Evolutionary conservation across 2,329 filamentous ascomycete genomes (phyloP).

Genomic region (Microsporum audouinii): DNA sequence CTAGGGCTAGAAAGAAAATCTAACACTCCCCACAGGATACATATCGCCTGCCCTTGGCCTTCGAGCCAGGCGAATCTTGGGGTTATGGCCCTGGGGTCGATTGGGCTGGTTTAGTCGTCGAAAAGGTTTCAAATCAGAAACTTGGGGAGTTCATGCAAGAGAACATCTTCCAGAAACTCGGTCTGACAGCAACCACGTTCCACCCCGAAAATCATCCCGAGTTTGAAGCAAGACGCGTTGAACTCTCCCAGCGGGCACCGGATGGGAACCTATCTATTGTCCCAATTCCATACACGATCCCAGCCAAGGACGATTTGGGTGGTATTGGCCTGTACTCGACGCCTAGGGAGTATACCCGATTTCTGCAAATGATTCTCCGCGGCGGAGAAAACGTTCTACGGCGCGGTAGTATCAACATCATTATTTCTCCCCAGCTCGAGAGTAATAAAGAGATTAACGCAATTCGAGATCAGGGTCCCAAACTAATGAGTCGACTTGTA

Average conservation of each 20-base stretch:
- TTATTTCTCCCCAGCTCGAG: conserved; percentile 4
- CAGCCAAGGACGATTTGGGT: conserved; percentile 13
- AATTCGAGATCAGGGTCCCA: neutral
- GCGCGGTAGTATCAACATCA: conserved; percentile 2
- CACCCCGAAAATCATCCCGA: neutral
- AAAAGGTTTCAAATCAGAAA: conserved; percentile 13
- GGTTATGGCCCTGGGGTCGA: conserved; percentile 40
- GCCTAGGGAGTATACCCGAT: conserved; percentile 15
- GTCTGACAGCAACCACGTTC: conserved; percentile 5
- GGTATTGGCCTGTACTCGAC: conserved; percentile 18
- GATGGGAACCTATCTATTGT: conserved; percentile 2
- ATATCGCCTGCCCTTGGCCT: conserved; percentile 31
- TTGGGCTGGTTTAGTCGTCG: conserved; percentile 37
- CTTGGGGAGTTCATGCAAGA: conserved; percentile 6
- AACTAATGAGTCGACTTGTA: neutral
- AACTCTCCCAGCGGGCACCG: conserved; percentile 5
- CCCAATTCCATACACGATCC: neutral
- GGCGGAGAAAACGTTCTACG: conserved; percentile 1
- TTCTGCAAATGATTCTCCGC: conserved; percentile 15
- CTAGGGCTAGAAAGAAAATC: neutral
- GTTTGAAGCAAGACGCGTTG: neutral
- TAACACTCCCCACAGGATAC: conserved; percentile 2
- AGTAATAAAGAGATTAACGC: neutral
- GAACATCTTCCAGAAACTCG: conserved; percentile 5
- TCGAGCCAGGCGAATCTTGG: conserved; percentile 43